Percentiles rank a stretch among this genome's conserved stretches.
These are phyloP conservation scores for Cryoendolithus antarcticus DNA, from an alignment of 2,329 filamentous ascomycete genomes.

Conservation along the genomic window DNA sequence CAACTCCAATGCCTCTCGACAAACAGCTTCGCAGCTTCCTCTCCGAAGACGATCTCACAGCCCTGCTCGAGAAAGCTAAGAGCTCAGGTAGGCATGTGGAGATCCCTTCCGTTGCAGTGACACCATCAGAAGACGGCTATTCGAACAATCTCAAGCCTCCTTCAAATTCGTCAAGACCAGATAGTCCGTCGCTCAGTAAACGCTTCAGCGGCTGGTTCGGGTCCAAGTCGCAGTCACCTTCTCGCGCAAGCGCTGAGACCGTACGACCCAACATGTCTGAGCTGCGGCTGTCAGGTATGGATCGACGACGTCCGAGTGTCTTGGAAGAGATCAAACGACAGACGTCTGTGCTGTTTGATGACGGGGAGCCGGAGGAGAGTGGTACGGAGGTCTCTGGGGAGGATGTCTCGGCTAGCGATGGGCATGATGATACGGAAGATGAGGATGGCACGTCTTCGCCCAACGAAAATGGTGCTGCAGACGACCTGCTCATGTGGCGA, in stretches of 20 bases:
- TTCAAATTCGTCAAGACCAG: constrained; percentile 9
- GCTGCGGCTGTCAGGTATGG: constrained; percentile 4
- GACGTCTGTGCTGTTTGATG: constrained; percentile 36
- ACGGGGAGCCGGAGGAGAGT: constrained; percentile 20
- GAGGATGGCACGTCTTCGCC: too few relatives aligned
- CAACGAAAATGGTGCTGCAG: too few relatives aligned
- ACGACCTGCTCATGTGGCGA: too few relatives aligned
- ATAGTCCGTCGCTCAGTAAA: constrained; percentile 19
- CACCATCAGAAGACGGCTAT: neutral
- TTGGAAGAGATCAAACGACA: constrained; percentile 34
- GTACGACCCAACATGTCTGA: neutral
- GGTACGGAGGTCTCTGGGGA: too few relatives aligned
- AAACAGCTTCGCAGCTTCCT: constrained; percentile 24
- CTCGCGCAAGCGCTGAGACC: constrained; percentile 9
- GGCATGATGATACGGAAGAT: too few relatives aligned
- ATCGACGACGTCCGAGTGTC: constrained; percentile 21
- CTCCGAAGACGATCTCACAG: constrained; percentile 35
- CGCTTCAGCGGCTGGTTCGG: constrained; percentile 20
- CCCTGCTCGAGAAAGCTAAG: constrained; percentile 25
- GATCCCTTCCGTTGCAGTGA: neutral
- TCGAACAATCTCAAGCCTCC: constrained; percentile 1
- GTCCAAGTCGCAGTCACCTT: constrained; percentile 9
- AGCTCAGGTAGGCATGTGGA: constrained; percentile 20
- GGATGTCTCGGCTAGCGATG: too few relatives aligned
- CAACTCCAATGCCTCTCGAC: constrained; percentile 13